phyloP scores from a whole-genome alignment of 352 stramenopile genomes.

The Blastocystis sp. region DNA sequence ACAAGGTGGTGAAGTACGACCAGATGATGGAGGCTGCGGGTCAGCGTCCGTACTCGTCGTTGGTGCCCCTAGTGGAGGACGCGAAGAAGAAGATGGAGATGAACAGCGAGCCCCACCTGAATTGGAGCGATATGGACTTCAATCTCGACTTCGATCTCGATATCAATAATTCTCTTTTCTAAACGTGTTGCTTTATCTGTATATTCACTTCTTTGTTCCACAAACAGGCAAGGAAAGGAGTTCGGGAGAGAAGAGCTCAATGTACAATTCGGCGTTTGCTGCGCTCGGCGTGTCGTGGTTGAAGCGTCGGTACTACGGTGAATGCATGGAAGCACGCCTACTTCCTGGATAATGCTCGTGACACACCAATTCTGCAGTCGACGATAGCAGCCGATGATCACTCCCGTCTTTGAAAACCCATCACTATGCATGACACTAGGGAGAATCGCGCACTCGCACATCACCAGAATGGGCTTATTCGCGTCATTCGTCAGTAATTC shows the following conservation, averaged over 20 bases:
- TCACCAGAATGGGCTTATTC: constrained; percentile 33
- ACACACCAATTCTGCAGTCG: constrained; percentile 51
- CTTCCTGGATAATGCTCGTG: constrained; percentile 70
- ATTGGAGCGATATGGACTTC: constrained; percentile 69
- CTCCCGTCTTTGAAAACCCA: constrained; percentile 26
- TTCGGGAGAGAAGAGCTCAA: constrained; percentile 63
- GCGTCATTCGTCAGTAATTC: constrained; percentile 4
- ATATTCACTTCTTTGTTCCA: constrained; percentile 18
- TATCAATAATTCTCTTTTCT: constrained; percentile 53
- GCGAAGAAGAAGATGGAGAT: constrained; percentile 34
- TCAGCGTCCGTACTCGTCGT: constrained; percentile 46
- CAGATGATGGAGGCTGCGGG: constrained; percentile 35
- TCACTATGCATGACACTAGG: not conserved
- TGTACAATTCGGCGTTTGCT: constrained; percentile 37
- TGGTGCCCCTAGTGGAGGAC: constrained; percentile 57
- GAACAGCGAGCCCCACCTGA: not conserved
- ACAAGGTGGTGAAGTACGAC: constrained; percentile 51
- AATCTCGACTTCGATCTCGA: constrained; percentile 65
- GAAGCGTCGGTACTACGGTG: constrained; percentile 28
- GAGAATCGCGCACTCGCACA: constrained; percentile 8
- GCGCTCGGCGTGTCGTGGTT: not conserved
- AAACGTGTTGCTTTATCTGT: constrained; percentile 4
- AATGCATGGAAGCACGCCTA: not conserved
- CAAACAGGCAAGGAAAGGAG: constrained; percentile 17
- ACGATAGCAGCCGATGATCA: constrained; percentile 39